Base-by-base conservation (phyloP, 1,284 basidiomycete species). In the Cryptococcus hybrid region DNA sequence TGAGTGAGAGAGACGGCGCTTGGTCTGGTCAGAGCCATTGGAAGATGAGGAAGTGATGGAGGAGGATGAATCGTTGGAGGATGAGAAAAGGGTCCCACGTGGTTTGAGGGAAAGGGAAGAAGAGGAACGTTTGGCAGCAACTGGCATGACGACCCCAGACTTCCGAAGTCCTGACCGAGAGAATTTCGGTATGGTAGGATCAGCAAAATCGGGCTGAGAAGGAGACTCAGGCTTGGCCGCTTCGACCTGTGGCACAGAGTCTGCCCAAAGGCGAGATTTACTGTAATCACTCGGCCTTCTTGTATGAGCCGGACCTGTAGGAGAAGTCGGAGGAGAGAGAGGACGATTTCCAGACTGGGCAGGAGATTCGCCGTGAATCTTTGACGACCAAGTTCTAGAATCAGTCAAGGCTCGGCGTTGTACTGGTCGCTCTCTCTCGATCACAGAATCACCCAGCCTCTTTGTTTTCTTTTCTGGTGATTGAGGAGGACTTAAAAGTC, bases 131-230 rank as follows among this genome's bases (percentile, higher is more conserved):
- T 63, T 59, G 9, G 70, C 70, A 30, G 70, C 50, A 7, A 63
- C 62, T 40, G 70, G 70, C 67, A 72, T 69, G 45, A 70, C 52
- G 8, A 72, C 58, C 6, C 63, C 64, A 18, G 59, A 62, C 53
- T 68, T 67, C 53, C 61, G 66, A 46, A 72, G 36, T 3, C 60
- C 58, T 0, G 68, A 57, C 36, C 70, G 55, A 35, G 70, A 72
- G 52, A 72, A 72, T 38, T 67, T 66, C 9, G 70, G 70, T 3
- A 68, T 64, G 11, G 60, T 46, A 37, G 50, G 52, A 61, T 58
- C 43, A 53, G 43, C 39, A 45, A 58, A 44, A 54, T 58, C 36
- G 34, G 55, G 48, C 49, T 62, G 36, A 39, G 36, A 35, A 36
- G 38, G 37, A 11, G 36, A 44, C n/a, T 34, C 9, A 4, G 50